These are phyloP conservation scores for Aspergillaceae sp. DNA, from an alignment of 2,329 filamentous ascomycete genomes.

Conservation along the genomic window DNA sequence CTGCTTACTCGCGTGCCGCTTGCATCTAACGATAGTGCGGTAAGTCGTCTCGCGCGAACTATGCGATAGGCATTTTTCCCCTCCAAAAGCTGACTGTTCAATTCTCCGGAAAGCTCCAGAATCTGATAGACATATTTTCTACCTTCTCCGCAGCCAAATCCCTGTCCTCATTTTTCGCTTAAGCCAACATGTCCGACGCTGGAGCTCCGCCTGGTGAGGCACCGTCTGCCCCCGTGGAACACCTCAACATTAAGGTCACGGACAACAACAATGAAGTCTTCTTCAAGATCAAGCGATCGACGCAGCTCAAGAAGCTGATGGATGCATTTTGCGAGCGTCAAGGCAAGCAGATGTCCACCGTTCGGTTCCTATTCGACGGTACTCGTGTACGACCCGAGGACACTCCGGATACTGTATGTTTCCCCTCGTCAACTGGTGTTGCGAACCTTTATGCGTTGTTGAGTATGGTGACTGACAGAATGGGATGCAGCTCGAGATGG, in stretches of 20 bases:
- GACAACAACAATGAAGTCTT: constrained; percentile 99
- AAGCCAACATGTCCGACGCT: constrained; percentile 39
- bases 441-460: background rate
- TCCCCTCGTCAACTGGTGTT: background rate
- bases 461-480: constrained; percentile 6
- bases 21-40: no score
- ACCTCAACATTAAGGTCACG: constrained; percentile 98
- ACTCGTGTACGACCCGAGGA: constrained; percentile 80
- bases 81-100: background rate
- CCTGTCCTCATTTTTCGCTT: background rate
- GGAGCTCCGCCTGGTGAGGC: constrained; percentile 21
- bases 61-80: background rate
- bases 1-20: no score
- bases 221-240: constrained; percentile 52
- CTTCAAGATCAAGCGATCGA: constrained; percentile 98
- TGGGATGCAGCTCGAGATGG: constrained; percentile 74
- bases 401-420: constrained; percentile 83
- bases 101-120: background rate
- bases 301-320: constrained; percentile 96
- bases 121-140: background rate
- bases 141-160: background rate
- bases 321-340: constrained; percentile 94
- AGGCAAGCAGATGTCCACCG: constrained; percentile 74
- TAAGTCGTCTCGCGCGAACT: background rate
- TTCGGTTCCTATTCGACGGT: constrained; percentile 95